Evolutionary conservation across 805 yeast genomes (phyloP).

Genomic region (Lachancea quebecensis): DNA sequence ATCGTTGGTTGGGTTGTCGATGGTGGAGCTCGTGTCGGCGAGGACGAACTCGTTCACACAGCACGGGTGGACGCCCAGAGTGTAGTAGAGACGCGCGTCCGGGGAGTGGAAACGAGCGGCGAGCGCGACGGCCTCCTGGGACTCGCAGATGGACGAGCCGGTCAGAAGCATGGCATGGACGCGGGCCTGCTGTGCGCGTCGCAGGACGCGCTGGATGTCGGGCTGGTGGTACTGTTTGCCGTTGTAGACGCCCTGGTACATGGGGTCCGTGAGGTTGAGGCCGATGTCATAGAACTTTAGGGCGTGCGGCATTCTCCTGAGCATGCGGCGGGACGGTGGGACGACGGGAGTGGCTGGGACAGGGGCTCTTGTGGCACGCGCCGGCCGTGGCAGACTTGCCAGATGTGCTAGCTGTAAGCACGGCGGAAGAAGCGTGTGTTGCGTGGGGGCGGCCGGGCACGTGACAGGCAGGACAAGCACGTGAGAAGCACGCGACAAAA

Average conservation of each 20-base stretch:
- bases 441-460: too few species aligned
- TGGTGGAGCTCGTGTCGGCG: constrained; percentile 23
- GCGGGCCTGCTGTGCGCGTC: constrained; percentile 56
- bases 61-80: constrained; percentile 97
- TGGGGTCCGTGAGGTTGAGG: constrained; percentile 80
- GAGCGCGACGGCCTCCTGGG: constrained; percentile 52
- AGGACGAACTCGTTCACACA: constrained; percentile 51
- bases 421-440: too few species aligned
- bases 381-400: too few species aligned
- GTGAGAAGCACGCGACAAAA: too few species aligned
- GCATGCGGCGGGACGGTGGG: constrained; percentile 1
- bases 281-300: constrained; percentile 40
- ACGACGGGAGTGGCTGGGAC: not conserved
- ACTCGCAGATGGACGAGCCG: constrained; percentile 70
- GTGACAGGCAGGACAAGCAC: too few species aligned
- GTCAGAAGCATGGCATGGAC: constrained; percentile 73
- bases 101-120: constrained; percentile 33
- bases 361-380: too few species aligned
- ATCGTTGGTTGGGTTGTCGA: constrained; percentile 25
- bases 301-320: constrained; percentile 26
- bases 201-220: constrained; percentile 59
- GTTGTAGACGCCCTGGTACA: constrained; percentile 78
- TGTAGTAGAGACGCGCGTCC: constrained; percentile 41
- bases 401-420: too few species aligned
- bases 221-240: constrained; percentile 59